Evolutionary conservation across 768 basidiomycete genomes (phyloP), one percentile per base, ranked within the genome.

Genomic region (Tulasnella sp.): DNA sequence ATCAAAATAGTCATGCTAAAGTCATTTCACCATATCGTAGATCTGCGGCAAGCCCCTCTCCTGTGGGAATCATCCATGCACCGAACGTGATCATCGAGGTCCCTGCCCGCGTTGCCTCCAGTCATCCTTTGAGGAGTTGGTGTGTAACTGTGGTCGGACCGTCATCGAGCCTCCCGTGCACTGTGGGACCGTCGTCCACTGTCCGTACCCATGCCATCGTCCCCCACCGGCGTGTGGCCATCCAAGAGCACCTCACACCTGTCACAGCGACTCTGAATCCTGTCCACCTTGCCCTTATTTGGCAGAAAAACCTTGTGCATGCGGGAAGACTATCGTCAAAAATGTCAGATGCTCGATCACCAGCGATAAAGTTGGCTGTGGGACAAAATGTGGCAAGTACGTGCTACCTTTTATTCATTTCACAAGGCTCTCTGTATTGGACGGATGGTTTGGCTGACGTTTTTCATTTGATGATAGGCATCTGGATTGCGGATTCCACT

Each of bases 251-350:
- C 76, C 77, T 0, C 96, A 98, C 70, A 71, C 76, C 4, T 98
- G 96, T 65, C 96, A 98, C 68, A 84, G 86, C 63, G 81, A 80
- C 52, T 72, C 74, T 10, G 67, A 65, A 5, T 71, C 68, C 0
- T 99, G 96, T 68, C 94, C 94, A 1, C 88, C 92, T 0, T 99
- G 96, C 65, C 82, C 85, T 1, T 84, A 82, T 69, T 73, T 99
- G 45, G 83, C 86, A 0, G 75, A 73, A 25, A 92, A 92, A 68
- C 65, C 67, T 5, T 99, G 96, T 68, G 89, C 87, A 0, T 99
- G 96, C 68, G 89, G 91, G 24, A 92, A 93, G 76, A 85, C 83
- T 67, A 71, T 71, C 38, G 76, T 98, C 2, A 78, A 75, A 46
- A 90, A 97, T n/a, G 19, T 55, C 10, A 75, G 81, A 34, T 99